These are phyloP conservation scores for Thymus mandschuricus DNA, from an alignment of 257 asterid genomes.

Conservation along the genomic window DNA sequence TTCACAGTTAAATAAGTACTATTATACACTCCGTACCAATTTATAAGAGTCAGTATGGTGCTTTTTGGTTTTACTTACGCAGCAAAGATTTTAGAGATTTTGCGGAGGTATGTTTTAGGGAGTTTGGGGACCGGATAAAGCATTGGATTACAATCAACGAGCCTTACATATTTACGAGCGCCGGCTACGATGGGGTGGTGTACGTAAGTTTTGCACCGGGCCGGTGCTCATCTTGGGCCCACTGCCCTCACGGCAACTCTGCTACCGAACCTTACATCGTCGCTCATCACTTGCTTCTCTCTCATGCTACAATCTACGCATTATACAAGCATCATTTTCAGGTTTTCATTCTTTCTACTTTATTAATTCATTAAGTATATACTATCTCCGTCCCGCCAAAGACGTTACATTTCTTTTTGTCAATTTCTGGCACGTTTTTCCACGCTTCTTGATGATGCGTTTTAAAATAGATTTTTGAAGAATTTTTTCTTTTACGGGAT, in stretches of 20 bases:
- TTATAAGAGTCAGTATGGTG: too few species aligned
- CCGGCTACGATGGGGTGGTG: constrained; percentile 53
- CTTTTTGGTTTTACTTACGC: neutral
- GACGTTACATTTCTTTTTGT: too few species aligned
- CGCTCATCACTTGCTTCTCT: constrained; percentile 53
- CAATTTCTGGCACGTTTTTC: too few species aligned
- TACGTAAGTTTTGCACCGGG: constrained; percentile 51
- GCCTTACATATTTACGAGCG: constrained; percentile 31
- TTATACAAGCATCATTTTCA: constrained; percentile 51
- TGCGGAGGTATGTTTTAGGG: constrained; percentile 53
- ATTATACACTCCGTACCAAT: too few species aligned
- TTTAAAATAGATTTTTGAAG: too few species aligned
- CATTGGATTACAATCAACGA: constrained; percentile 65
- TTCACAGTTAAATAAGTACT: too few species aligned
- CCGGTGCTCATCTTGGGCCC: constrained; percentile 50
- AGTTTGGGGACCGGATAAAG: constrained; percentile 67
- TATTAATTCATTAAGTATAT: too few species aligned
- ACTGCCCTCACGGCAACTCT: constrained; percentile 53
- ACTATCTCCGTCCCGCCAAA: too few species aligned
- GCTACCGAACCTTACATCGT: constrained; percentile 65
- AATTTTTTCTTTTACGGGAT: too few species aligned
- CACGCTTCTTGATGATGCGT: too few species aligned
- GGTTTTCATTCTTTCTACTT: constrained; percentile 22
- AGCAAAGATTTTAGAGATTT: constrained; percentile 60
- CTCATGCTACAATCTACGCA: constrained; percentile 50